Evolutionary conservation across 2,329 filamentous ascomycete genomes (phyloP).

Genomic region (Sordariomycetes sp.): DNA sequence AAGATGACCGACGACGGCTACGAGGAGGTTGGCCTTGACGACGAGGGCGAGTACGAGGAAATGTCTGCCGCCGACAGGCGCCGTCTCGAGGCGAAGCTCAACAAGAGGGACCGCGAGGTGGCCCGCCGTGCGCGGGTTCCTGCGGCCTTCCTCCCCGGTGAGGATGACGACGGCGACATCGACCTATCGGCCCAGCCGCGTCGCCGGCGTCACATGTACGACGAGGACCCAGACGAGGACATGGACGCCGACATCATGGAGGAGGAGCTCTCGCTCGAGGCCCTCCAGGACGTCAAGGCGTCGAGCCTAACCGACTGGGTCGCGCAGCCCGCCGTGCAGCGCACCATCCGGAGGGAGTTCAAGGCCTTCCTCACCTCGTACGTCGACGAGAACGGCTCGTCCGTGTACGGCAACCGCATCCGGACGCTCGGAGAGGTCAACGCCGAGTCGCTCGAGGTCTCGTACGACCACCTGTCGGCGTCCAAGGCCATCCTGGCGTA

Average conservation of each 20-base stretch:
- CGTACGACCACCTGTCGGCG: conserved; percentile 81
- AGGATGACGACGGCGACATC: conserved; percentile 75
- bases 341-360: conserved; percentile 92
- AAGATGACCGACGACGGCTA: conserved; percentile 54
- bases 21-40: conserved; percentile 62
- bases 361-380: conserved; percentile 96
- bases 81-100: conserved; percentile 61
- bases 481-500: conserved; percentile 92
- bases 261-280: conserved; percentile 86
- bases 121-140: conserved; percentile 57
- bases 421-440: conserved; percentile 95
- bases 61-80: conserved; percentile 58
- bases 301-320: conserved; percentile 94
- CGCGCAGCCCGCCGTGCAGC: conserved; percentile 76
- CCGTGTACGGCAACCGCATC: conserved; percentile 91
- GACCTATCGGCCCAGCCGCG: conserved; percentile 81
- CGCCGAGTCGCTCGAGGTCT: conserved; percentile 90
- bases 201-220: conserved; percentile 78
- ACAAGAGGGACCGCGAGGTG: conserved; percentile 63
- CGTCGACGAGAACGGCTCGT: conserved; percentile 77
- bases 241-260: conserved; percentile 93
- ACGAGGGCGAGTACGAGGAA: conserved; percentile 63
- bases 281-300: conserved; percentile 85
- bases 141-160: conserved; percentile 64
- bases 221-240: conserved; percentile 87